Conservation (phyloP, 495 filamentous ascomycete species). For the Neurospora hispaniola region DNA sequence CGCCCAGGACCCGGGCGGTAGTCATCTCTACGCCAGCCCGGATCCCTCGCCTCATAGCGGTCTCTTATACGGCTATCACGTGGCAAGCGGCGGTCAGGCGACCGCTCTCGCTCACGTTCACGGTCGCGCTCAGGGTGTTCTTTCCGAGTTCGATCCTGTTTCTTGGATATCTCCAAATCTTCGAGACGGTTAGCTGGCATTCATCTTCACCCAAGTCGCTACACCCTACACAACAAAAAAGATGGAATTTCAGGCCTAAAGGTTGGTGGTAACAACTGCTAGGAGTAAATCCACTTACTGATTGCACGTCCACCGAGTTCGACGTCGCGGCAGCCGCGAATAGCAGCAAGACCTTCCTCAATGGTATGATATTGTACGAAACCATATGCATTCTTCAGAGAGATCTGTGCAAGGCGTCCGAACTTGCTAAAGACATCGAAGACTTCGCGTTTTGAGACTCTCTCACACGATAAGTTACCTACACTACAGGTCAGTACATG, state of each 20-base stretch:
- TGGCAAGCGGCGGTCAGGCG: constrained; percentile 19
- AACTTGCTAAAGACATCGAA: constrained; percentile 82
- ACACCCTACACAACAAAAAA: neutral
- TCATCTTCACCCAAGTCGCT: neutral
- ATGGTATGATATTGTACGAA: constrained; percentile 89
- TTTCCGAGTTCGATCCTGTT: constrained; percentile 63
- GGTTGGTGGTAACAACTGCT: neutral
- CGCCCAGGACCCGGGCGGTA: constrained; percentile 45
- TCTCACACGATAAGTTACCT: constrained; percentile 92
- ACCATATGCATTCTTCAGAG: constrained; percentile 92
- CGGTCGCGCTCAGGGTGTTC: constrained; percentile 15
- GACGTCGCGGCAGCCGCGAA: constrained; percentile 66
- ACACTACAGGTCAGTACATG: neutral
- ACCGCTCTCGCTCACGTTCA: constrained; percentile 16
- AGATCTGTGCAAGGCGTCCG: constrained; percentile 86
- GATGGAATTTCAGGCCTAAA: neutral
- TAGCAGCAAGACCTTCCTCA: constrained; percentile 57
- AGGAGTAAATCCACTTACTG: constrained; percentile 50
- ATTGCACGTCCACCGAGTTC: constrained; percentile 77
- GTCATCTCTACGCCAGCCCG: constrained; percentile 47
- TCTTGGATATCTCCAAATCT: constrained; percentile 93
- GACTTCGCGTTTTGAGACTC: constrained; percentile 86
- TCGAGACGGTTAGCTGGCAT: constrained; percentile 8
- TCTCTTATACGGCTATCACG: constrained; percentile 17
- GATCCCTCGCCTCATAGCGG: constrained; percentile 33